Conservation (phyloP, 169 alveolate species). For the Fabrea salina region DNA sequence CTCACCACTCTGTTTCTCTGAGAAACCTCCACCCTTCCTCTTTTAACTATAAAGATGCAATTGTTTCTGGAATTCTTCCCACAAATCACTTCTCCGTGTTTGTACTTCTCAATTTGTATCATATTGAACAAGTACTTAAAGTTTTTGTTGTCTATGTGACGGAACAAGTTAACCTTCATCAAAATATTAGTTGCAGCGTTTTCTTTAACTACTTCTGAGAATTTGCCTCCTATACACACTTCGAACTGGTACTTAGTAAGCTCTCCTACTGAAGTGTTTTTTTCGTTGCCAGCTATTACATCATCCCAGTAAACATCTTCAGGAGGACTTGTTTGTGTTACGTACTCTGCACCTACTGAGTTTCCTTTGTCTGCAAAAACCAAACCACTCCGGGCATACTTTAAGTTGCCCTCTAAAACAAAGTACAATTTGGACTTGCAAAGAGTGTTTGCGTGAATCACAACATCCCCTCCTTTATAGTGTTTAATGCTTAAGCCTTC, state of each 20-base stretch:
- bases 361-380: not conserved
- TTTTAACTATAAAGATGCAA: not conserved
- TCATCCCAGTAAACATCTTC: not conserved
- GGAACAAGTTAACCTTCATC: not conserved
- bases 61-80: not conserved
- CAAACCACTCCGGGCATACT: constrained; percentile 28
- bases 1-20: not conserved
- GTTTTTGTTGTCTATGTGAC: not conserved
- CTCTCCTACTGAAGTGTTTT: not conserved
- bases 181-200: not conserved
- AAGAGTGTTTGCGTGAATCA: not conserved
- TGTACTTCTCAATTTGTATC: not conserved
- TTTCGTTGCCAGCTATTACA: not conserved
- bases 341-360: not conserved
- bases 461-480: not conserved
- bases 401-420: constrained; percentile 36
- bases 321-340: not conserved
- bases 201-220: constrained; percentile 57
- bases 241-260: not conserved
- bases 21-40: not conserved
- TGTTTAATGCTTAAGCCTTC: not conserved
- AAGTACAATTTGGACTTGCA: not conserved
- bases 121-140: not conserved
- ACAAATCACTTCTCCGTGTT: not conserved
- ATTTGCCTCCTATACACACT: constrained; percentile 26